Base-by-base conservation (phyloP, 108 stramenopile genomes). In the Discostella pseudostelligera region DNA sequence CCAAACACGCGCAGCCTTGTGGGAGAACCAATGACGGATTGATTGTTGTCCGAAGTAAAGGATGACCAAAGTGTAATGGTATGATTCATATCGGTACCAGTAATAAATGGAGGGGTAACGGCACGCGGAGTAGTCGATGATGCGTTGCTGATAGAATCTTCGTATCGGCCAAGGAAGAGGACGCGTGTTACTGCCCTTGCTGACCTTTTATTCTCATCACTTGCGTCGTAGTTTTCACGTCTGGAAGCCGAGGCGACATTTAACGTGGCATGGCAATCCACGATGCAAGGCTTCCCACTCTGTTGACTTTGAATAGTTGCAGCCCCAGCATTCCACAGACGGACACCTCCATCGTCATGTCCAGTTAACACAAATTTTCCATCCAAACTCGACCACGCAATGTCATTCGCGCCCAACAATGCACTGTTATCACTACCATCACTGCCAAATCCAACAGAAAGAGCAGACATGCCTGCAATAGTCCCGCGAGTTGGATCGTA, bases 81-180 rank as follows among this genome's bases (percentile, higher is more conserved):
- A 19, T 76, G 61, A 59, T 88, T 92, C 25, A 70, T 62, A 16
- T 77, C 39, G 10, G 71, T 80, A 2, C 81, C 87, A 17, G 86
- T 86, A 19, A 83, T 62, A 56, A 92, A 92, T 40, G 86, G 85
- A 43, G 83, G 80, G 3, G 90, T 92, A 25, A 89, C 26, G 5
- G 56, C 44, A 1, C 48, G 43, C 10, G 37, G 13, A 3, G 19
- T 26, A 12, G 49, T 37, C 9, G 32, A 32, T 14, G 28, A 42
- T 16, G 62, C 22, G 5, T 47, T 37, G 6, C 25, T 40, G 45
- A 66, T 40, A 11, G 65, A 39, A 58, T 76, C 59, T 54, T 84
- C 79, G 46, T 91, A 87, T n/a, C 77, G 87, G 51, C 81, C 59
- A 17, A 91, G 82, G 56, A 84, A 70, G 19, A 71, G 32, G 10